Evolutionary conservation across 164 flowering plant genomes (phyloP).

Genomic region (Buxus sempervirens): DNA sequence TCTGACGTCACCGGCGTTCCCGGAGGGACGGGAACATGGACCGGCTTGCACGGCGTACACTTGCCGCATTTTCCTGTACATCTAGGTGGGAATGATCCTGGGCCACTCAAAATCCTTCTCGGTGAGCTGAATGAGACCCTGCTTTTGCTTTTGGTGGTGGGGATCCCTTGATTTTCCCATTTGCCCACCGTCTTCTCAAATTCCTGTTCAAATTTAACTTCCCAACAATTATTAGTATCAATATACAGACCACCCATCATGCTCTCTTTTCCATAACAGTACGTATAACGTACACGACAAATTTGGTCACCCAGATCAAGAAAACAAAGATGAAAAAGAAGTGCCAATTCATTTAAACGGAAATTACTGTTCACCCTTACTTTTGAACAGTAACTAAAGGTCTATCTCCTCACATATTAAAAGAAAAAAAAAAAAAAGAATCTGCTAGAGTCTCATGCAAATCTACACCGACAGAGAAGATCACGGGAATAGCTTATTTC

Average conservation of each 20-base stretch:
- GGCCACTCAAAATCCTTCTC: slow-evolving; percentile 46
- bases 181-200: not conserved
- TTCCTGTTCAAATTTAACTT: slow-evolving; percentile 2
- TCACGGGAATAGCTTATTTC: slow-evolving; percentile 3
- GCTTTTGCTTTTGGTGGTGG: not conserved
- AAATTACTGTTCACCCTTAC: not conserved
- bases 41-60: slow-evolving; percentile 71
- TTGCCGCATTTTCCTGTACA: slow-evolving; percentile 57
- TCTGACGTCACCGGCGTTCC: slow-evolving; percentile 65
- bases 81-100: slow-evolving; percentile 66
- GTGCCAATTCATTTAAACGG: not conserved
- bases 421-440: too few relatives aligned
- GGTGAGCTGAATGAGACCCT: not conserved
- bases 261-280: too few relatives aligned
- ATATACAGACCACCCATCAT: too few relatives aligned
- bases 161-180: not conserved
- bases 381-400: too few relatives aligned
- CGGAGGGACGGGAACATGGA: slow-evolving; percentile 72
- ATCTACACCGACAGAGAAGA: not conserved
- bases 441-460: not conserved
- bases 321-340: too few relatives aligned
- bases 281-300: too few relatives aligned
- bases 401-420: too few relatives aligned
- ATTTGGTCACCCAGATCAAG: too few relatives aligned
- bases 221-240: not conserved